Conservation (phyloP, 805 yeast genomes). For the Scheffersomyces lignosus region DNA sequence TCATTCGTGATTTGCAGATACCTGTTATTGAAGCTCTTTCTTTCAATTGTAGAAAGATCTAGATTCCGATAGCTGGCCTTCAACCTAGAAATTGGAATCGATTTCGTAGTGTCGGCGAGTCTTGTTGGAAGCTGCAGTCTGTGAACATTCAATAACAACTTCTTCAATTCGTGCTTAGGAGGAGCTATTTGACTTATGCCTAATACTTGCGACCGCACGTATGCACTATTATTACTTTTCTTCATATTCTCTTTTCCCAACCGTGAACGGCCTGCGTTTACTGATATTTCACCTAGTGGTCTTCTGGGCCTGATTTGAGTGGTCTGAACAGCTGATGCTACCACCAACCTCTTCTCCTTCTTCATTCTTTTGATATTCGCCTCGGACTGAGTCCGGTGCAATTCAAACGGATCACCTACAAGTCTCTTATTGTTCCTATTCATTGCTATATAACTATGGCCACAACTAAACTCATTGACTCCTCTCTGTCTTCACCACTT, state of each 20-base stretch:
- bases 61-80: neutral
- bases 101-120: neutral
- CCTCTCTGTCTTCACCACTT: too few relatives aligned
- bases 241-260: too few relatives aligned
- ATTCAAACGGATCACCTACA: conserved; percentile 12
- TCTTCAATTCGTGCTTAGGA: too few relatives aligned
- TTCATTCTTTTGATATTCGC: conserved; percentile 9
- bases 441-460: too few relatives aligned
- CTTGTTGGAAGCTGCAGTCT: neutral
- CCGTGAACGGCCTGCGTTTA: neutral
- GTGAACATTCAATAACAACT: too few relatives aligned
- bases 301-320: neutral
- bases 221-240: too few relatives aligned
- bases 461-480: too few relatives aligned
- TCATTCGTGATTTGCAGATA: conserved; percentile 4
- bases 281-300: conserved; percentile 3
- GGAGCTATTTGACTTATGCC: too few relatives aligned
- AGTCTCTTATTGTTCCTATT: conserved; percentile 1
- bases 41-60: conserved; percentile 1
- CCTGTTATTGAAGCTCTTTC: conserved; percentile 1
- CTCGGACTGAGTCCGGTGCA: conserved; percentile 5
- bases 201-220: too few relatives aligned
- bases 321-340: neutral
- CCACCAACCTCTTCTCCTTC: conserved; percentile 6
- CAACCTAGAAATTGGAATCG: conserved; percentile 1